phyloP scores from a whole-genome alignment of 2,329 filamentous ascomycete genomes.

The Paracamarosporium sp. region DNA sequence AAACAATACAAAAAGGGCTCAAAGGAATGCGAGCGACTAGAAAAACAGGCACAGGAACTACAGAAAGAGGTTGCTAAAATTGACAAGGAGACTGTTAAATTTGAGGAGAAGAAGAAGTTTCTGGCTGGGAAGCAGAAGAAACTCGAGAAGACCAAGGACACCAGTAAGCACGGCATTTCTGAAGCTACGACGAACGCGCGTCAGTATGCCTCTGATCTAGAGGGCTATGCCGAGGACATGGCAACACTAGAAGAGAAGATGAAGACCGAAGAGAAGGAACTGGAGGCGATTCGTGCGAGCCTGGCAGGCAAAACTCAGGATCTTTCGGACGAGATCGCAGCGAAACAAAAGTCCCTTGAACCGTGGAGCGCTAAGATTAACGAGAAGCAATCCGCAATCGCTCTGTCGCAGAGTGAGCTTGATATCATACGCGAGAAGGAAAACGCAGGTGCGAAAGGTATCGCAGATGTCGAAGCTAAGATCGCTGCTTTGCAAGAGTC shows the following conservation, averaged over 20 bases:
- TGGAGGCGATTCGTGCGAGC: slow-evolving; percentile 81
- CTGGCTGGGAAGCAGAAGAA: slow-evolving; percentile 91
- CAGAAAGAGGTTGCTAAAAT: slow-evolving; percentile 89
- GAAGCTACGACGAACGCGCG: slow-evolving; percentile 81
- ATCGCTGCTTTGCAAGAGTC: slow-evolving; percentile 74
- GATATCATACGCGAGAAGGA: slow-evolving; percentile 89
- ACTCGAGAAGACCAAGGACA: slow-evolving; percentile 83
- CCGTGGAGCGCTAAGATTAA: slow-evolving; percentile 98
- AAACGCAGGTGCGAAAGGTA: slow-evolving; percentile 82
- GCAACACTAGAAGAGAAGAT: slow-evolving; percentile 77
- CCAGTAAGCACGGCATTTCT: slow-evolving; percentile 74
- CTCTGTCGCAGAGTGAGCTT: slow-evolving; percentile 92
- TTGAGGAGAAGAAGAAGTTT: slow-evolving; percentile 98
- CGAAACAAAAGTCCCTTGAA: slow-evolving; percentile 91
- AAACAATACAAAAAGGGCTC: slow-evolving; percentile 82
- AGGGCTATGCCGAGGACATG: slow-evolving; percentile 77
- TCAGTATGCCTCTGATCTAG: slow-evolving; percentile 79
- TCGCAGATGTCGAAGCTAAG: slow-evolving; percentile 84
- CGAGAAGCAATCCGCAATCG: slow-evolving; percentile 91
- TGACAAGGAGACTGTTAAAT: slow-evolving; percentile 96
- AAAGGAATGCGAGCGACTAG: slow-evolving; percentile 82
- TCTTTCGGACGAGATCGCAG: slow-evolving; percentile 89
- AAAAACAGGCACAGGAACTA: slow-evolving; percentile 80
- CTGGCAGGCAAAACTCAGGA: slow-evolving; percentile 96
- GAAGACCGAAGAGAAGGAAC: slow-evolving; percentile 79